Evolutionary conservation across 306 rosid genomes (phyloP).

Genomic region (Fragaria ananassa): DNA sequence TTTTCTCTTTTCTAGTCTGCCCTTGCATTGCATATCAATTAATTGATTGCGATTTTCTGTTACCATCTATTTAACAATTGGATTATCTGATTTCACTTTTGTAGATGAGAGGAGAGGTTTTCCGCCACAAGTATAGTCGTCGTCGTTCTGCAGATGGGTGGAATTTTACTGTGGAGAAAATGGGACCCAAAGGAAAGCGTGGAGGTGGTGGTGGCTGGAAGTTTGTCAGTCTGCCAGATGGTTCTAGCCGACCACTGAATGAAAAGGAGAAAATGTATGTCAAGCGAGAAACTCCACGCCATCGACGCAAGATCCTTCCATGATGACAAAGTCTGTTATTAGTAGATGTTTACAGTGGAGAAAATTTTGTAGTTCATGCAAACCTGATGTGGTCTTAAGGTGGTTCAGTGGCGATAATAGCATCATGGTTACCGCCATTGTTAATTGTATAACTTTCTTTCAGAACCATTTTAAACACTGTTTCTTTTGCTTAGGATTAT

Average conservation of each 20-base stretch:
- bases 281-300: conserved; percentile 78
- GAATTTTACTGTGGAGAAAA: conserved; percentile 75
- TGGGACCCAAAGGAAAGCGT: conserved; percentile 76
- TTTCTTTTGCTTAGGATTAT: neutral
- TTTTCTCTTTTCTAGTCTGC: neutral
- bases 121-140: conserved; percentile 72
- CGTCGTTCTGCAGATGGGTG: conserved; percentile 72
- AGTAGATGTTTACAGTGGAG: neutral
- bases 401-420: neutral
- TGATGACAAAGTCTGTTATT: conserved; percentile 19
- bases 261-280: conserved; percentile 89
- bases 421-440: neutral
- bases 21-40: neutral
- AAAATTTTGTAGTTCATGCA: conserved; percentile 7
- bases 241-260: conserved; percentile 78
- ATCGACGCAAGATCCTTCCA: conserved; percentile 78
- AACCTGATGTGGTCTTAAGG: neutral
- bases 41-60: neutral
- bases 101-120: conserved; percentile 86
- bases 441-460: neutral
- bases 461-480: neutral
- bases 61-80: neutral
- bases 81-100: conserved; percentile 26
- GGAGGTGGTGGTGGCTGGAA: conserved; percentile 90
- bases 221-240: conserved; percentile 81